These are phyloP conservation scores for Chaetomium globosum DNA, from an alignment of 2,329 filamentous ascomycete genomes.

Conservation along the genomic window DNA sequence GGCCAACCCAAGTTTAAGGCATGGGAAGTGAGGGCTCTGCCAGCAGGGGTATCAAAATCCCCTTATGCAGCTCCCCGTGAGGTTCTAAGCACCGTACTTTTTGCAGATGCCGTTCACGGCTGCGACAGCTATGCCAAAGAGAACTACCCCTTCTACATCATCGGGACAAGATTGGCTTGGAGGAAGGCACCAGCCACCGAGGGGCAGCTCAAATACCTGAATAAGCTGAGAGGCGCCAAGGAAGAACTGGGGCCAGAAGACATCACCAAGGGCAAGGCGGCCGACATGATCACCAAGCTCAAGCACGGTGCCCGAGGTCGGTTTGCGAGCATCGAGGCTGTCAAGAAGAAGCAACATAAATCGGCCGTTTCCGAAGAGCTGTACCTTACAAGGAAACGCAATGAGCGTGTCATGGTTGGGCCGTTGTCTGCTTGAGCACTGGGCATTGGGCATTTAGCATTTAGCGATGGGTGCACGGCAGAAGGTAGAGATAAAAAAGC, in stretches of 20 bases:
- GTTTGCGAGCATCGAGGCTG: conserved; percentile 57
- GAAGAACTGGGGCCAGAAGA: conserved; percentile 57
- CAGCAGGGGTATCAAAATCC: conserved; percentile 49
- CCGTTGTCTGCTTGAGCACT: conserved; percentile 45
- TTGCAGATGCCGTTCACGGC: conserved; percentile 77
- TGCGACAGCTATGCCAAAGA: conserved; percentile 78
- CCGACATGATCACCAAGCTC: conserved; percentile 90
- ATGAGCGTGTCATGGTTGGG: conserved; percentile 60
- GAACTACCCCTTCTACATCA: conserved; percentile 67
- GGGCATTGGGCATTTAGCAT: no score
- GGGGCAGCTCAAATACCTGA: conserved; percentile 69
- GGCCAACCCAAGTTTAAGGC: conserved; percentile 45
- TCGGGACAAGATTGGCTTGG: conserved; percentile 70
- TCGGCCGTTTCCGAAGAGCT: conserved; percentile 45
- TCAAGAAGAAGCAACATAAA: conserved; percentile 54
- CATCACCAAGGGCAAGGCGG: conserved; percentile 77
- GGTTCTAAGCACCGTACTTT: conserved; percentile 65
- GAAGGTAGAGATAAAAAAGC: neutral
- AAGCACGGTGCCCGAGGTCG: conserved; percentile 76
- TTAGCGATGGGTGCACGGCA: neutral
- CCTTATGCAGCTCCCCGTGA: conserved; percentile 70
- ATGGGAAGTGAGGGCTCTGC: conserved; percentile 54
- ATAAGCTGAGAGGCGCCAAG: conserved; percentile 61
- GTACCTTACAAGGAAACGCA: conserved; percentile 45
- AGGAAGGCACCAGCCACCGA: conserved; percentile 65